Conservation (phyloP, 805 yeast genomes). For the Candida arabinofermentans region DNA sequence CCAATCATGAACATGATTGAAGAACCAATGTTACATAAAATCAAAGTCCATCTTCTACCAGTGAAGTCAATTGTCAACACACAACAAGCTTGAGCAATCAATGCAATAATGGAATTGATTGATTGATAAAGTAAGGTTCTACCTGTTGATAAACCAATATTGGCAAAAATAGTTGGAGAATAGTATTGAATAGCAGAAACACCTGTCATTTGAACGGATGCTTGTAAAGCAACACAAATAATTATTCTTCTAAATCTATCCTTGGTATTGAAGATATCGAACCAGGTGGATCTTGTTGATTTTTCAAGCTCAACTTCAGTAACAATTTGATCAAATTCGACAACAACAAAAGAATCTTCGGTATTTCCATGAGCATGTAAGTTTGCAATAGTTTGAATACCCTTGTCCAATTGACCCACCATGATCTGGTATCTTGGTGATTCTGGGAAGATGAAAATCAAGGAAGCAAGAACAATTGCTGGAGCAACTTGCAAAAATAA, state of each 20-base stretch:
- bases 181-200: conserved; percentile 46
- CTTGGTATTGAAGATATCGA: conserved; percentile 30
- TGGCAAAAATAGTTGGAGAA: conserved; percentile 41
- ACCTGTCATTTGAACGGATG: conserved; percentile 34
- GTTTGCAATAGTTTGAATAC: conserved; percentile 36
- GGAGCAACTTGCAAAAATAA: conserved; percentile 47
- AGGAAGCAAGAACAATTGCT: conserved; percentile 37
- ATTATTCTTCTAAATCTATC: conserved; percentile 24
- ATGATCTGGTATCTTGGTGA: conserved; percentile 48
- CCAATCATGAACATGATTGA: conserved; percentile 18
- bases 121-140: conserved; percentile 22
- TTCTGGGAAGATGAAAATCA: conserved; percentile 45
- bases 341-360: conserved; percentile 42
- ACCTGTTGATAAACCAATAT: conserved; percentile 39
- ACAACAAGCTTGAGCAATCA: conserved; percentile 19
- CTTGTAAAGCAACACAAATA: conserved; percentile 21
- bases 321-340: conserved; percentile 56
- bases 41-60: conserved; percentile 22
- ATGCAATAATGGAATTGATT: conserved; percentile 25
- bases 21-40: conserved; percentile 12
- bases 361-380: conserved; percentile 40
- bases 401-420: conserved; percentile 42
- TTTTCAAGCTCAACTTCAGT: conserved; percentile 40
- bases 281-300: conserved; percentile 37
- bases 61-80: conserved; percentile 19